Base-by-base conservation (phyloP, 2,329 filamentous ascomycete genomes). In the Atkinsonella texensis region DNA sequence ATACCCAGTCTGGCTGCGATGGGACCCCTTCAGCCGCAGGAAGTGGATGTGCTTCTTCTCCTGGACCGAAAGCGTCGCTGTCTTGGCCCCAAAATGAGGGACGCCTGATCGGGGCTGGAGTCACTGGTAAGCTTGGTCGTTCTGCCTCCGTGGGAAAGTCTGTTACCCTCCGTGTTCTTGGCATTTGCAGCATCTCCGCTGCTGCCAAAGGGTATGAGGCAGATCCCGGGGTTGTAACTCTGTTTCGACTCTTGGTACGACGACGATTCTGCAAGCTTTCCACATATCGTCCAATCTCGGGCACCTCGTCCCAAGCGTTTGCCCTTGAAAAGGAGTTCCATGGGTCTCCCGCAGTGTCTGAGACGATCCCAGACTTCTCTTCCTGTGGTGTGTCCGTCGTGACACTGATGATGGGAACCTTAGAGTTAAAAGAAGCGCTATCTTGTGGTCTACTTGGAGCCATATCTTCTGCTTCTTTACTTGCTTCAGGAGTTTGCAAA, bases 231-330 rank as follows among this genome's bases (percentile, higher is more conserved):
- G 12, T 17, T 12, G 17, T 15, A 15, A 15, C 18, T 17, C 17
- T 48, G 17, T 6, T 59, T 55, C 62, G 63, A 54, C 64, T 68
- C 54, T 63, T 66, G 23, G 55, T 59, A 45, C 71, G 70, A 48
- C 68, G 70, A 62, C 80, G 76, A 64, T 83, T 81, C 59, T 85
- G 82, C 52, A 95, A 73, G 50, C 80, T 77, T 56, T 87, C 86
- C 51, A 97, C 87, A 64, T 96, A 98, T 56, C 80, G 79, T 61
- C 88, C 83, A 60, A 98, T 98, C 57, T 88, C 85, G 12, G 87
- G 87, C 49, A 94, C 79, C 50, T 88, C 87, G 61, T 98, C 93
- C 93, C 93, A 98, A 15, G 89, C 90, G 66, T 97, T 98, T 48
- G 75, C 80, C 46, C 82, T 78, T n/a, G 80, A 74, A 65, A 85